Percentiles rank a stretch among this genome's conserved stretches.
These are phyloP conservation scores for Hypoxylon lenormandii DNA, from an alignment of 495 filamentous ascomycete genomes.

Conservation along the genomic window DNA sequence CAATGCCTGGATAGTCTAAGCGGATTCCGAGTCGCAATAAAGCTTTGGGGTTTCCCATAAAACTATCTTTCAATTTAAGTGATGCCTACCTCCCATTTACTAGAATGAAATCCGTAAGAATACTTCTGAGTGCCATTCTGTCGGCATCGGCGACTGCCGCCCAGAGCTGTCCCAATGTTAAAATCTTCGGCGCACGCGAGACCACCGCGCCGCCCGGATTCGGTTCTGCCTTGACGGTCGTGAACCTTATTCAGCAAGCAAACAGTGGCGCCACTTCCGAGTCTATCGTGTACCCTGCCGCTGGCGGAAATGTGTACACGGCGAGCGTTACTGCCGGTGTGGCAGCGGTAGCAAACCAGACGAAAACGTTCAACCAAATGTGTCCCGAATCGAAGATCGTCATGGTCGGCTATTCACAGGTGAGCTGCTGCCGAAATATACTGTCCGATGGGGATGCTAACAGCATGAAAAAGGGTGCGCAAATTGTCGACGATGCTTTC, in stretches of 20 bases:
- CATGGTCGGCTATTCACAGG: slow-evolving; percentile 71
- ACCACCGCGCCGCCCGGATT: slow-evolving; percentile 68
- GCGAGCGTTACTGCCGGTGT: slow-evolving; percentile 63
- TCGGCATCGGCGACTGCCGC: neutral
- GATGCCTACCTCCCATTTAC: no score
- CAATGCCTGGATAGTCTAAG: slow-evolving; percentile 5
- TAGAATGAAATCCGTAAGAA: slow-evolving; percentile 17
- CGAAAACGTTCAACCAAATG: slow-evolving; percentile 61
- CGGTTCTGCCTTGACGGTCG: slow-evolving; percentile 64
- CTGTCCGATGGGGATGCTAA: neutral
- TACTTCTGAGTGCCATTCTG: slow-evolving; percentile 9
- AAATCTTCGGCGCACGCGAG: slow-evolving; percentile 72
- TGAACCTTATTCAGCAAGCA: slow-evolving; percentile 62
- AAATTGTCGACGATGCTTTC: slow-evolving; percentile 71
- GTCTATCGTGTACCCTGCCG: slow-evolving; percentile 70
- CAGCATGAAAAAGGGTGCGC: slow-evolving; percentile 59
- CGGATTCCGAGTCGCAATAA: no score
- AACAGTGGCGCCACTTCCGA: slow-evolving; percentile 66
- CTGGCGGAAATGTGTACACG: slow-evolving; percentile 65
- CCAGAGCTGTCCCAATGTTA: slow-evolving; percentile 61
- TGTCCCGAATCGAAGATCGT: slow-evolving; percentile 67
- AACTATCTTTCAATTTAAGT: no score
- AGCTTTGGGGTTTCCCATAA: no score
- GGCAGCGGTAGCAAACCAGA: slow-evolving; percentile 63
- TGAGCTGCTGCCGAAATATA: slow-evolving; percentile 29